Percentiles rank a stretch among this genome's conserved stretches.
Conservation (phyloP, 2,329 filamentous ascomycete species). For the Aspergillus ibericus region DNA sequence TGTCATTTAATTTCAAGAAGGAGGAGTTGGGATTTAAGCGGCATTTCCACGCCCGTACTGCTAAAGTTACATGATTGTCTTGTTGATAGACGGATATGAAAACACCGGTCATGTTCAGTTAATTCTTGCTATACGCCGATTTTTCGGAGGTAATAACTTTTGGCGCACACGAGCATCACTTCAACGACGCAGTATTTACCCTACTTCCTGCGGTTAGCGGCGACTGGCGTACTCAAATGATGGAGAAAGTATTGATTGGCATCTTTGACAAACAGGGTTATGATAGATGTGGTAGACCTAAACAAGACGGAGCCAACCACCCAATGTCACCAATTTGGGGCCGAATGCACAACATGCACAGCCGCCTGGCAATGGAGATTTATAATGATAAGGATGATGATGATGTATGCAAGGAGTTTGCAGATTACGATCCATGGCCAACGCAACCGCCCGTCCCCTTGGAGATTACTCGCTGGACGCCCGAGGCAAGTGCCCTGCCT, state of each 20-base stretch:
- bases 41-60: background rate
- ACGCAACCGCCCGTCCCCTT: background rate
- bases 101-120: background rate
- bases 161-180: background rate
- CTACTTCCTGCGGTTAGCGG: background rate
- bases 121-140: background rate
- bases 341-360: background rate
- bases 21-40: background rate
- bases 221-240: background rate
- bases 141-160: background rate
- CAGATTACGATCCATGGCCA: background rate
- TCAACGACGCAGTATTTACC: background rate
- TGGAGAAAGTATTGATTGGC: background rate
- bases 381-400: background rate
- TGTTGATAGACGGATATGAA: background rate
- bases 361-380: background rate
- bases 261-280: background rate
- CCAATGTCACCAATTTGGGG: background rate
- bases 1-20: slow-evolving; percentile 21
- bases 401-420: background rate
- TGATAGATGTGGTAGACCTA: background rate
- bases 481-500: background rate
- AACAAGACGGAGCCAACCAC: background rate
- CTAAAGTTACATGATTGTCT: background rate
- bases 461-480: background rate